Evolutionary conservation across 805 yeast species (phyloP).

Genomic region (Metschnikowia colocasiae): DNA sequence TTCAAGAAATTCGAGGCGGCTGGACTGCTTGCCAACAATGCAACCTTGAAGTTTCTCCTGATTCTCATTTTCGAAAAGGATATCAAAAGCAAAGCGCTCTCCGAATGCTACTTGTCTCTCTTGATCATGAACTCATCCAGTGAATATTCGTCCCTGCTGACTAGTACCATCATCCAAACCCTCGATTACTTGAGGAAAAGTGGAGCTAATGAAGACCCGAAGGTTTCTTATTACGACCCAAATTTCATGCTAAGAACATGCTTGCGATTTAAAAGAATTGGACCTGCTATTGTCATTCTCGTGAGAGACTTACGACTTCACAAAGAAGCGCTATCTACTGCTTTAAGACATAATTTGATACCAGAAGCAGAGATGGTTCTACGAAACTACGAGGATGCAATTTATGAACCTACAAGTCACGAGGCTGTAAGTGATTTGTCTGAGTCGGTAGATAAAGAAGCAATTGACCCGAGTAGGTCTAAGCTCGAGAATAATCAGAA

Average conservation of each 20-base stretch:
- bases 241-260: constrained; percentile 77
- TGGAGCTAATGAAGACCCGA: constrained; percentile 17
- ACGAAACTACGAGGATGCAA: constrained; percentile 26
- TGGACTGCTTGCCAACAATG: constrained; percentile 48
- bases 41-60: constrained; percentile 61
- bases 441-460: background rate
- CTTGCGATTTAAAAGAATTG: constrained; percentile 51
- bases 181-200: constrained; percentile 22
- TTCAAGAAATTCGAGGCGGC: constrained; percentile 50
- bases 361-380: constrained; percentile 47
- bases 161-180: constrained; percentile 31
- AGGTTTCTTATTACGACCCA: constrained; percentile 47
- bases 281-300: constrained; percentile 71
- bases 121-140: constrained; percentile 44
- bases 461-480: constrained; percentile 22
- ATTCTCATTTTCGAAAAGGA: constrained; percentile 43
- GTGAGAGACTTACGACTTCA: constrained; percentile 59
- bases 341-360: constrained; percentile 56
- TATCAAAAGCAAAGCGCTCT: constrained; percentile 46
- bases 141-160: constrained; percentile 39
- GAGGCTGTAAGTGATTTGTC: background rate
- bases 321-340: constrained; percentile 78
- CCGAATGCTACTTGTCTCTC: constrained; percentile 67
- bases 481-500: constrained; percentile 34
- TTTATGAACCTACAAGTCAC: background rate